Percentiles rank a stretch among this genome's conserved stretches.
Conservation (phyloP, 2,329 filamentous ascomycete genomes). For the Thermomyces lanuginosus region DNA sequence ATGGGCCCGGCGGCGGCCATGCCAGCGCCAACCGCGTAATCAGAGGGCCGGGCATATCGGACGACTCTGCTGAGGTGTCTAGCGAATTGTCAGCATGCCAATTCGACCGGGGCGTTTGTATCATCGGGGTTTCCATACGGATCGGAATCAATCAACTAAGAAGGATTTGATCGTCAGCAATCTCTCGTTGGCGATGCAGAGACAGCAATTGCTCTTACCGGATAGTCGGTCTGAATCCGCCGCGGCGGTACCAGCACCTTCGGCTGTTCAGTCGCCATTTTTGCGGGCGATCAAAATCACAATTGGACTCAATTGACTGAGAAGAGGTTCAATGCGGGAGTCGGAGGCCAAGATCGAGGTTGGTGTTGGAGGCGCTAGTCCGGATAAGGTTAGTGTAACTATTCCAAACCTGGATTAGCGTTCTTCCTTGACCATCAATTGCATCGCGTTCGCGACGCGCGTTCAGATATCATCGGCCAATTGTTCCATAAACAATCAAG, state of each 20-base stretch:
- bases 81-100: constrained; percentile 16
- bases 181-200: neutral
- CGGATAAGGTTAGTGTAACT: no score
- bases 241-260: constrained; percentile 53
- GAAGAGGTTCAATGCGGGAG: neutral
- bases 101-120: neutral
- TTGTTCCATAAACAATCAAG: no score
- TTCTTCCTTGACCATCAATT: no score
- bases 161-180: constrained; percentile 3
- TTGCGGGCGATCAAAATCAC: constrained; percentile 5
- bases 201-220: constrained; percentile 41
- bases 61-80: constrained; percentile 87
- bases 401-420: no score
- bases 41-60: constrained; percentile 67
- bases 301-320: constrained; percentile 1
- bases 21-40: constrained; percentile 57
- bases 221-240: constrained; percentile 66
- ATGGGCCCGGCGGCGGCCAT: constrained; percentile 57
- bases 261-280: constrained; percentile 23
- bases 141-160: constrained; percentile 94
- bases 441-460: no score
- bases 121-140: constrained; percentile 47
- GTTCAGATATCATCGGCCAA: no score
- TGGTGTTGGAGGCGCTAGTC: neutral
- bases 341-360: constrained; percentile 2